phyloP scores from a whole-genome alignment of 2,329 filamentous ascomycete genomes.

The Arachnomyces sp. region DNA sequence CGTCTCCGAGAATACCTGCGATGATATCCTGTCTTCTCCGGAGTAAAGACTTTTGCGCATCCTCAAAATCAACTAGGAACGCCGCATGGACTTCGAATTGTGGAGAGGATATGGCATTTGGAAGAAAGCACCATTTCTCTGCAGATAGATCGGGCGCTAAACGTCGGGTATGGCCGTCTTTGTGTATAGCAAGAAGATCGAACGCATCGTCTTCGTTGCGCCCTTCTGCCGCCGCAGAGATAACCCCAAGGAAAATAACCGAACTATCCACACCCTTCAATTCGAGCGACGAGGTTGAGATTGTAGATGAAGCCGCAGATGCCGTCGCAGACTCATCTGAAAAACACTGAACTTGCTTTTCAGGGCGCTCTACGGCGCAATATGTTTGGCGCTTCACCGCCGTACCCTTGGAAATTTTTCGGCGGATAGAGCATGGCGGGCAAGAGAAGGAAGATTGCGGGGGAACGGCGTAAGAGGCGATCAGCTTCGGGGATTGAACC shows the following conservation, averaged over 20 bases:
- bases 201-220: slow-evolving; percentile 24
- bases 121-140: slow-evolving; percentile 32
- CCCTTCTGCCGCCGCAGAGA: slow-evolving; percentile 21
- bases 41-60: slow-evolving; percentile 32
- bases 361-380: slow-evolving; percentile 41
- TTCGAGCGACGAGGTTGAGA: slow-evolving; percentile 31
- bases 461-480: slow-evolving; percentile 54
- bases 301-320: slow-evolving; percentile 25
- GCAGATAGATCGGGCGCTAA: slow-evolving; percentile 32
- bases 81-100: slow-evolving; percentile 25
- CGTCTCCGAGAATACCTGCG: slow-evolving; percentile 28
- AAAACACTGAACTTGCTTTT: slow-evolving; percentile 47
- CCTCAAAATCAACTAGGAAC: slow-evolving; percentile 34
- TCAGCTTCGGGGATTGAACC: slow-evolving; percentile 53
- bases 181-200: slow-evolving; percentile 35
- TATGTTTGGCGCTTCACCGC: slow-evolving; percentile 49
- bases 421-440: slow-evolving; percentile 50
- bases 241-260: slow-evolving; percentile 30
- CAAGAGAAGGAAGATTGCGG: slow-evolving; percentile 51
- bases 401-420: slow-evolving; percentile 37
- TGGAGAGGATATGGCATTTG: slow-evolving; percentile 24
- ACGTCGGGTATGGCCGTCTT: slow-evolving; percentile 35
- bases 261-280: slow-evolving; percentile 31
- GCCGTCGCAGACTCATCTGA: slow-evolving; percentile 37
- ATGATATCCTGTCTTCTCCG: slow-evolving; percentile 33